Evolutionary conservation across 192 early-diverging fungal species (phyloP).

Genomic region (Backusella circina): DNA sequence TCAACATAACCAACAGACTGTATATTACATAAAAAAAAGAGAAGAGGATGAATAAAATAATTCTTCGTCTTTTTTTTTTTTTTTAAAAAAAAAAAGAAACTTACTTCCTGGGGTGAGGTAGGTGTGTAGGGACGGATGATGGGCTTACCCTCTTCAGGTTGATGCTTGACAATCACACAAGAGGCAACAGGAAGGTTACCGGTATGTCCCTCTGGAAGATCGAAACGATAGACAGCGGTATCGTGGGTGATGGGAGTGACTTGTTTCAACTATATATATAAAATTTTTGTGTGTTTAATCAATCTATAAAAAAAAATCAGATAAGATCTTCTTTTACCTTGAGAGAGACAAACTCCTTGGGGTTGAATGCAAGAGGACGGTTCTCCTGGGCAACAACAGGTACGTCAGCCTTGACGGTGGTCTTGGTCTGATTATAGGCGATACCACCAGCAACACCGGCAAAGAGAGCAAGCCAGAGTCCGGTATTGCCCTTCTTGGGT

Average conservation of each 20-base stretch:
- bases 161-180: constrained; percentile 72
- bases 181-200: constrained; percentile 70
- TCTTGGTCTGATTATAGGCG: constrained; percentile 5
- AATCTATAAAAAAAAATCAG: neutral
- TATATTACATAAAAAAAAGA: too few species aligned
- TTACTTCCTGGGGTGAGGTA: constrained; percentile 44
- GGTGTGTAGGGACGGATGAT: constrained; percentile 82
- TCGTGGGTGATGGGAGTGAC: constrained; percentile 65
- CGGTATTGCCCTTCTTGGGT: constrained; percentile 8
- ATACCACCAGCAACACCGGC: constrained; percentile 20
- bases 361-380: neutral
- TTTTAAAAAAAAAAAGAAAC: neutral
- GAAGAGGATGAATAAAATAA: too few species aligned
- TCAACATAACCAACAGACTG: constrained; percentile 56
- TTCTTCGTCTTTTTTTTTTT: too few species aligned
- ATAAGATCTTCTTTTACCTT: constrained; percentile 10
- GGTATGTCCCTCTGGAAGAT: constrained; percentile 55
- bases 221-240: constrained; percentile 65
- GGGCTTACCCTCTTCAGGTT: constrained; percentile 7
- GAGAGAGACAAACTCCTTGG: constrained; percentile 1
- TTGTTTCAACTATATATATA: constrained; percentile 25
- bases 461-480: constrained; percentile 9
- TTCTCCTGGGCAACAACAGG: neutral
- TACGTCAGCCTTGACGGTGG: neutral
- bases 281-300: neutral